phyloP scores from a whole-genome alignment of 2,329 filamentous ascomycete species.

The Purpureocillium takamizusanense region DNA sequence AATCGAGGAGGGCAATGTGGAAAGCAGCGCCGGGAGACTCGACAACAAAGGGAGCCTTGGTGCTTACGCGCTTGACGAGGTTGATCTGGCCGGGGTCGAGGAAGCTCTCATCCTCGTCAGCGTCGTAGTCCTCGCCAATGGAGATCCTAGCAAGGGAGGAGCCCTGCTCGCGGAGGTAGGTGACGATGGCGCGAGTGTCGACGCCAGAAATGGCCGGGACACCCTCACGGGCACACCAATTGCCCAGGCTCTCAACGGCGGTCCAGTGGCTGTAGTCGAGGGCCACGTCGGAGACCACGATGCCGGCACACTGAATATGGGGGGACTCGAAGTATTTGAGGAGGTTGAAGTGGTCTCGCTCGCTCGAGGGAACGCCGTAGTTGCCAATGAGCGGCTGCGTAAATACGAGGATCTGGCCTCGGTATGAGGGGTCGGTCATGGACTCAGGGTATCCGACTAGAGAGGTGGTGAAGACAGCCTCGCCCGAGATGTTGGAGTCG shows the following conservation, averaged over 20 bases:
- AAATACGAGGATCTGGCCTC: slow-evolving; percentile 95
- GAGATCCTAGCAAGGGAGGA: slow-evolving; percentile 92
- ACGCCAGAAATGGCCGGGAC: slow-evolving; percentile 94
- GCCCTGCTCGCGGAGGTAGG: slow-evolving; percentile 88
- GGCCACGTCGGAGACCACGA: slow-evolving; percentile 92
- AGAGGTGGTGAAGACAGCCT: slow-evolving; percentile 97
- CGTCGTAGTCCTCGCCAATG: slow-evolving; percentile 95
- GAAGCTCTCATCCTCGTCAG: slow-evolving; percentile 94
- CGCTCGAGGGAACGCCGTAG: slow-evolving; percentile 86
- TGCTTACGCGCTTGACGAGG: slow-evolving; percentile 90
- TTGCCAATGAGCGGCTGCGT: slow-evolving; percentile 97
- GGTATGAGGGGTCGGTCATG: slow-evolving; percentile 80
- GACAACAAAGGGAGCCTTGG: slow-evolving; percentile 95
- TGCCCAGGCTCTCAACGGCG: slow-evolving; percentile 81
- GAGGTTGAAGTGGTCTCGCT: slow-evolving; percentile 79
- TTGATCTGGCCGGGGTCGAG: slow-evolving; percentile 95
- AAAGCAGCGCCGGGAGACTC: slow-evolving; percentile 73
- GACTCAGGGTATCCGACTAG: slow-evolving; percentile 97
- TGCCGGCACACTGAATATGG: slow-evolving; percentile 90
- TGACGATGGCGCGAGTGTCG: slow-evolving; percentile 94
- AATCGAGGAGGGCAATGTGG: slow-evolving; percentile 93
- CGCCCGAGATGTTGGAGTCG: slow-evolving; percentile 91
- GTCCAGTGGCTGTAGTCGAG: slow-evolving; percentile 98
- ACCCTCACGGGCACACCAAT: slow-evolving; percentile 95
- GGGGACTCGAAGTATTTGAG: slow-evolving; percentile 98